phyloP scores from a whole-genome alignment of 2,329 filamentous ascomycete species.

The Pseudogymnoascus sp. region DNA sequence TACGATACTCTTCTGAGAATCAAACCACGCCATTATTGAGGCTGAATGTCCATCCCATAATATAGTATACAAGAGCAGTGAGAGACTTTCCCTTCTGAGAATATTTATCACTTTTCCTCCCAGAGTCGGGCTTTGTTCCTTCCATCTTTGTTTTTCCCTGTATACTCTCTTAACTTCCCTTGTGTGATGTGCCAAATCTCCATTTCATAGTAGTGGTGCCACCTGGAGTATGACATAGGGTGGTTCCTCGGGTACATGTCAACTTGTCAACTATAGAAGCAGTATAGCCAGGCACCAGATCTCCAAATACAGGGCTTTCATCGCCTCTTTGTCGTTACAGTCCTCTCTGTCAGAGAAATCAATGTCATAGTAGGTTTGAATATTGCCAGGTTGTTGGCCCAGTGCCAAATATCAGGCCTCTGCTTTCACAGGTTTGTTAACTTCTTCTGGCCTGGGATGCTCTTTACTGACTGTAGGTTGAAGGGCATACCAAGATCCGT shows the following conservation, averaged over 20 bases:
- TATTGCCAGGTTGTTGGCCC: background rate
- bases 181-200: background rate
- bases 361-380: background rate
- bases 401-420: background rate
- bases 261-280: background rate
- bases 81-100: background rate
- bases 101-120: background rate
- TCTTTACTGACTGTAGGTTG: background rate
- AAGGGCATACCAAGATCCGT: background rate
- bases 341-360: background rate
- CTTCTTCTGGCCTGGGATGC: background rate
- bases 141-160: background rate
- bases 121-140: background rate
- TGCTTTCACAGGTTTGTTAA: background rate
- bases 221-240: background rate
- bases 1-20: background rate
- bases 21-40: background rate
- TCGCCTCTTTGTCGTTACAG: background rate
- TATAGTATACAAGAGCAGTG: background rate
- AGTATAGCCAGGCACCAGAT: background rate
- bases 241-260: background rate
- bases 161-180: background rate
- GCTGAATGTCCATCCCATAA: background rate
- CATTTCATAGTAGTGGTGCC: background rate
- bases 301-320: background rate